Evolutionary conservation across 139 green algal genomes (phyloP), one percentile per base, ranked within the genome.

Genomic region (Closterium sp.): DNA sequence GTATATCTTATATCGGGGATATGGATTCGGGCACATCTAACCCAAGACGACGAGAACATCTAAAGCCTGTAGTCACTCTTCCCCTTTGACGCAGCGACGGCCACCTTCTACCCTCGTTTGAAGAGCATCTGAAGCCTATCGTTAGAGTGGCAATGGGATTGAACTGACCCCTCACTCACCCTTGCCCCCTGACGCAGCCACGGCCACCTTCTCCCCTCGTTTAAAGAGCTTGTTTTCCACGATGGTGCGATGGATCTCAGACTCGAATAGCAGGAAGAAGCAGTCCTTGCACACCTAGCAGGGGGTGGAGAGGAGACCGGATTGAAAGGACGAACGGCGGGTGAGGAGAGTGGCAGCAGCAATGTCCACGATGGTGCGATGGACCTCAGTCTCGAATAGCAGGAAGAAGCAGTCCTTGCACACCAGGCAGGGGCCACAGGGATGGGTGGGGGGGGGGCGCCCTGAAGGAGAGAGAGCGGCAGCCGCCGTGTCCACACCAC

Each of bases 121-220:
- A 99, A 99, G 33, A 99, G 94, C 0, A 89, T 87, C 66, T 96
- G 85, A 64, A 64, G 38, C 9, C 38, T 10, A 10, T n/a, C n/a
- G n/a, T n/a, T 64, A 64, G 16, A 64, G 38, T 10, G 9, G 12
- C 12, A 21, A 64, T 64, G 38, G 38, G 38, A 64, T 64, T 8
- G 38, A 10, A 64, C 12, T 76, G 55, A 28, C 16, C 23, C 1
- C 7, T 12, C 21, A 66, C 88, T n/a, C 28, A 93, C 91, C 91
- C 36, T 89, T 92, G 34, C 84, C 92, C 16, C 93, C 93, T 6
- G 97, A 98, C 3, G 98, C 98, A 3, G 94, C 98, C 33, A 99
- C 91, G 0, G 98, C 98, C 3, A 99, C 96, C 4, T 95, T 91
- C 84, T 99, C 97, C 4, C 98, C 98, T 0, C 86, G 81, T 10